phyloP scores from a whole-genome alignment of 1,284 basidiomycete species.

The Pulchroboletus neoregius region DNA sequence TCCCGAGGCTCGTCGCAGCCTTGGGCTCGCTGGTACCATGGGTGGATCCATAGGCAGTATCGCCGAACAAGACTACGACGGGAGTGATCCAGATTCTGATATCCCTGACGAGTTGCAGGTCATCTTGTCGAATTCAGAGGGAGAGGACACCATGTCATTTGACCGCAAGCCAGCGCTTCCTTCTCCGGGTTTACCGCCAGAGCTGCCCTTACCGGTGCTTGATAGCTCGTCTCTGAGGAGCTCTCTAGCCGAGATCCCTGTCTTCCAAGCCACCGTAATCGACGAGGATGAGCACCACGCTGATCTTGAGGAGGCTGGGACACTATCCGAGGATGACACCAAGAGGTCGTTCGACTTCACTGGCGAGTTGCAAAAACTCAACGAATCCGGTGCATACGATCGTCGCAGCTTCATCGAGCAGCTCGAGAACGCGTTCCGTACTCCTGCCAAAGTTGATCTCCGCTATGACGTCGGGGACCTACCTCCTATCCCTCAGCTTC shows the following conservation, averaged over 20 bases:
- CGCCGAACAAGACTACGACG: slow-evolving; percentile 42
- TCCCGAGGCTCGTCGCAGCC: slow-evolving; percentile 46
- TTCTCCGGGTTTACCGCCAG: slow-evolving; percentile 43
- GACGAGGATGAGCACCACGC: slow-evolving; percentile 44
- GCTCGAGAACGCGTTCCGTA: slow-evolving; percentile 72
- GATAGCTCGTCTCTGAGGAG: slow-evolving; percentile 17
- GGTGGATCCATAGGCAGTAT: slow-evolving; percentile 51
- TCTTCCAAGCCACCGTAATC: slow-evolving; percentile 44
- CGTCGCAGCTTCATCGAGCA: slow-evolving; percentile 79
- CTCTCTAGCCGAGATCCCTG: slow-evolving; percentile 29
- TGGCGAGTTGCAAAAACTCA: slow-evolving; percentile 67
- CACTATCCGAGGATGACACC: slow-evolving; percentile 53
- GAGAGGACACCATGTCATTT: slow-evolving; percentile 45
- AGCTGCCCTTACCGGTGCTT: slow-evolving; percentile 36
- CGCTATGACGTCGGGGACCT: slow-evolving; percentile 46
- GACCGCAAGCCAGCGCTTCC: slow-evolving; percentile 22
- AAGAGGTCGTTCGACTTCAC: slow-evolving; percentile 86
- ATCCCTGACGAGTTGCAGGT: slow-evolving; percentile 70
- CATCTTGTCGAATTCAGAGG: slow-evolving; percentile 50
- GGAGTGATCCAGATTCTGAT: slow-evolving; percentile 65
- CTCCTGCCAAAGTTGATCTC: slow-evolving; percentile 63
- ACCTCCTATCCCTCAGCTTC: slow-evolving; percentile 38
- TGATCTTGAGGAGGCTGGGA: slow-evolving; percentile 44
- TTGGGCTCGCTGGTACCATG: slow-evolving; percentile 64
- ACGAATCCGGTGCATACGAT: slow-evolving; percentile 64